Evolutionary conservation across 2,329 filamentous ascomycete species (phyloP).

Genomic region (Peltaster fructicola): DNA sequence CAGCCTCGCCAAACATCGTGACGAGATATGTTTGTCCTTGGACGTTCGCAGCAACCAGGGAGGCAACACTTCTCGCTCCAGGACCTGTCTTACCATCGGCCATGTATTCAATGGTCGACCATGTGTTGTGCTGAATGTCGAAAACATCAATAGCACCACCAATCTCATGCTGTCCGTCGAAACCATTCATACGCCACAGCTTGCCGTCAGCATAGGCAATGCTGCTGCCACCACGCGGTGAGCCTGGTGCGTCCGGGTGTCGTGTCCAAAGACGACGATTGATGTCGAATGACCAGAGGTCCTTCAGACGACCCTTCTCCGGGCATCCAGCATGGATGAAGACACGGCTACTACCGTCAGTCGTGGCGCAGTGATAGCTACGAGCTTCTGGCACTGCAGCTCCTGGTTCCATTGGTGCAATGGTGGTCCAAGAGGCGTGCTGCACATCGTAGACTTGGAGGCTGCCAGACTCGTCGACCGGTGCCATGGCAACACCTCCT

Average conservation of each 20-base stretch:
- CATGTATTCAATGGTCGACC: conserved; percentile 22
- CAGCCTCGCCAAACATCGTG: conserved; percentile 36
- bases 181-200: conserved; percentile 67
- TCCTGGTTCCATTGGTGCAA: conserved; percentile 36
- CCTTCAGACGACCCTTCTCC: conserved; percentile 42
- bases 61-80: conserved; percentile 31
- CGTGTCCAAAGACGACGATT: conserved; percentile 46
- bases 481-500: conserved; percentile 48
- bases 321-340: conserved; percentile 64
- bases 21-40: conserved; percentile 23
- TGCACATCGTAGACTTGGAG: conserved; percentile 61
- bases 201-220: conserved; percentile 46
- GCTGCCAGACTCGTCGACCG: conserved; percentile 55
- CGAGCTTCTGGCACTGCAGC: conserved; percentile 41
- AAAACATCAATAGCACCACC: conserved; percentile 55
- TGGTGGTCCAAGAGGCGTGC: conserved; percentile 43
- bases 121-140: conserved; percentile 21
- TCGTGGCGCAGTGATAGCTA: conserved; percentile 52
- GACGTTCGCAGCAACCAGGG: conserved; percentile 25
- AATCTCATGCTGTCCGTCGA: conserved; percentile 50
- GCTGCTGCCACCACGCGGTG: conserved; percentile 47
- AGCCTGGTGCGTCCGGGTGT: conserved; percentile 48
- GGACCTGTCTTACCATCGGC: conserved; percentile 31
- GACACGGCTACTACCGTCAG: conserved; percentile 49
- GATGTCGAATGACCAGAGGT: conserved; percentile 66